These are phyloP conservation scores for Purpureocillium lavendulum DNA, from an alignment of 2,329 filamentous ascomycete species.

Conservation along the genomic window DNA sequence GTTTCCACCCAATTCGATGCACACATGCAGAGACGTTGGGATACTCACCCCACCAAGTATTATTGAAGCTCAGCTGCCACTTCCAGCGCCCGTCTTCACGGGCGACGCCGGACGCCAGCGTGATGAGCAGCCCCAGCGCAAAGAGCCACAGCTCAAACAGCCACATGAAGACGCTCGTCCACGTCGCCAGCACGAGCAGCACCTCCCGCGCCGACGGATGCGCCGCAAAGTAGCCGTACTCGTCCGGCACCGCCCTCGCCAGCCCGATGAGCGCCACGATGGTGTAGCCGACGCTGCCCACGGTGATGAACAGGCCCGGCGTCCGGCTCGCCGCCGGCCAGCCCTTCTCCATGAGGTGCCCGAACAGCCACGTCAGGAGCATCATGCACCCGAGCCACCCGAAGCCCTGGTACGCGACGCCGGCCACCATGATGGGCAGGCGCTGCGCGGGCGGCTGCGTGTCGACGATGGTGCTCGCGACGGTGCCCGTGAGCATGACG, in stretches of 20 bases:
- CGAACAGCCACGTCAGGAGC: too few relatives aligned
- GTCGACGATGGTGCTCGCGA: slow-evolving; percentile 14
- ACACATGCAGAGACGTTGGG: neutral
- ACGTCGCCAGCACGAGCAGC: slow-evolving; percentile 14
- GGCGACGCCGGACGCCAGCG: slow-evolving; percentile 6
- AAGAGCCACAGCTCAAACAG: slow-evolving; percentile 19
- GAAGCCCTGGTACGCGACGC: slow-evolving; percentile 16
- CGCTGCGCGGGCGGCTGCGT: slow-evolving; percentile 15
- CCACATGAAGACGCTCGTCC: slow-evolving; percentile 18
- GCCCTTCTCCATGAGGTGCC: too few relatives aligned
- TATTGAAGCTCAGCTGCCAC: slow-evolving; percentile 3
- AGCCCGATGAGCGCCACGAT: too few relatives aligned
- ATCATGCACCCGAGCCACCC: slow-evolving; percentile 10
- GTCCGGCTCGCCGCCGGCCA: too few relatives aligned
- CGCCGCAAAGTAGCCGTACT: slow-evolving; percentile 16
- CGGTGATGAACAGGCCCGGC: too few relatives aligned
- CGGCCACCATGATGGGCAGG: slow-evolving; percentile 16
- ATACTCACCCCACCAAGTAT: slow-evolving; percentile 3
- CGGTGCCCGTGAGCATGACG: slow-evolving; percentile 16
- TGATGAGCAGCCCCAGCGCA: slow-evolving; percentile 13
- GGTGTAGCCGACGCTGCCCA: too few relatives aligned
- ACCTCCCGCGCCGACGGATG: slow-evolving; percentile 14
- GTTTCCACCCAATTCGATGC: too few relatives aligned
- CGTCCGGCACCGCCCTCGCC: neutral
- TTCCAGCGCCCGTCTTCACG: neutral